Evolutionary conservation across 2,329 filamentous ascomycete species (phyloP).

Genomic region (Alternaria conjuncta): DNA sequence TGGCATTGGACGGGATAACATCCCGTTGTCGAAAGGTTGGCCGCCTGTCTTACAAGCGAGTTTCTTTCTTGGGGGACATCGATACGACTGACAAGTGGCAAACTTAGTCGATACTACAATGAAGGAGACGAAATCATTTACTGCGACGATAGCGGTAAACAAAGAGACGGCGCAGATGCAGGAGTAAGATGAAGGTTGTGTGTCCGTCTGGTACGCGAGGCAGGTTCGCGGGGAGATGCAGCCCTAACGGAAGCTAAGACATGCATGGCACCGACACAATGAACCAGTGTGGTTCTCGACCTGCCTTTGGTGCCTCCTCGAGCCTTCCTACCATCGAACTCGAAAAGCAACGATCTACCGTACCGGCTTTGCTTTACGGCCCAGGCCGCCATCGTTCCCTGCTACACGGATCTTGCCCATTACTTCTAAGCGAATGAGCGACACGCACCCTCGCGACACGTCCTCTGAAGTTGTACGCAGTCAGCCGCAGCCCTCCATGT

Average conservation of each 20-base stretch:
- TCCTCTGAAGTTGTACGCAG: conserved; percentile 29
- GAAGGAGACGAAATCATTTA: too few relatives aligned
- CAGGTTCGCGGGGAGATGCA: conserved; percentile 29
- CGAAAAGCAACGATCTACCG: conserved; percentile 26
- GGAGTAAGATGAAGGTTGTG: neutral
- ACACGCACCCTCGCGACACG: conserved; percentile 21
- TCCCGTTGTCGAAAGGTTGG: neutral
- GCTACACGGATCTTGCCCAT: conserved; percentile 24
- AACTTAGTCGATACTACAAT: neutral
- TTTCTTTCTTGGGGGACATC: neutral
- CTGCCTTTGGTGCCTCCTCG: conserved; percentile 27
- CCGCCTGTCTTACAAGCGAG: neutral
- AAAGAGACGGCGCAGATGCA: neutral
- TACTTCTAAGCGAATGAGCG: conserved; percentile 26
- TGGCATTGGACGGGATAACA: conserved; percentile 1
- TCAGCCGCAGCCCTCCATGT: conserved; percentile 38
- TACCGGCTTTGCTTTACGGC: conserved; percentile 26
- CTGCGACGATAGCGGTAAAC: neutral
- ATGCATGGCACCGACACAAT: conserved; percentile 24
- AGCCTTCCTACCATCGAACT: conserved; percentile 24
- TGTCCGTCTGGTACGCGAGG: neutral
- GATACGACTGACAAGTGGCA: neutral
- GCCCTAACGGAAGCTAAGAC: conserved; percentile 32
- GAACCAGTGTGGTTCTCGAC: conserved; percentile 22
- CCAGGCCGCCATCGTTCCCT: conserved; percentile 26